Conservation (phyloP, 805 yeast species). For the Yamadazyma paraphyllophila region DNA sequence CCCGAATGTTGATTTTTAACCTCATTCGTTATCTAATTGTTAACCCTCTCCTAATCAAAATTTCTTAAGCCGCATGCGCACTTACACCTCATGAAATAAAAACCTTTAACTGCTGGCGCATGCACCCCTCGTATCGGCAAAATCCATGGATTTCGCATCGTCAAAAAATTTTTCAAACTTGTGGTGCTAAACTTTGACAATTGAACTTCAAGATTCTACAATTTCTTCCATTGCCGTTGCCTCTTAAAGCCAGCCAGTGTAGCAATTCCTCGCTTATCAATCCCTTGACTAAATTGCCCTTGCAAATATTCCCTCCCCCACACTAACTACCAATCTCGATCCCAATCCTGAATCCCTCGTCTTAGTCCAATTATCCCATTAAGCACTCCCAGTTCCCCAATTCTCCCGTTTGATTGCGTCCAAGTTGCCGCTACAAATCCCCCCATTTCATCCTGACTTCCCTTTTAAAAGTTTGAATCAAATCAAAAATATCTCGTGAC, state of each 20-base stretch:
- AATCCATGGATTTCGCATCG: conserved; percentile 4
- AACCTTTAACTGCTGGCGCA: conserved; percentile 1
- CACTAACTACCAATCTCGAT: too few relatives aligned
- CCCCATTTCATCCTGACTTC: not conserved
- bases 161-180: conserved; percentile 5
- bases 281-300: not conserved
- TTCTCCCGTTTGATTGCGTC: not conserved
- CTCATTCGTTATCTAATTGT: too few relatives aligned
- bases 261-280: not conserved
- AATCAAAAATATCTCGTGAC: not conserved
- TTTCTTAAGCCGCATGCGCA: not conserved
- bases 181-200: not conserved
- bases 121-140: conserved; percentile 6
- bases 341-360: not conserved
- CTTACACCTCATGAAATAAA: not conserved
- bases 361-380: not conserved
- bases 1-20: too few relatives aligned
- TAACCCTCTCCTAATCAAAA: not conserved
- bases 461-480: not conserved
- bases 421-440: not conserved
- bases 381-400: too few relatives aligned
- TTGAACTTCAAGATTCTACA: not conserved
- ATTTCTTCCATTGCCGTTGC: not conserved
- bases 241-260: not conserved
- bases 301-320: not conserved